Base-by-base conservation (phyloP, 225 moss, liverwort and hornwort species). In the Thuidium tamariscinum region DNA sequence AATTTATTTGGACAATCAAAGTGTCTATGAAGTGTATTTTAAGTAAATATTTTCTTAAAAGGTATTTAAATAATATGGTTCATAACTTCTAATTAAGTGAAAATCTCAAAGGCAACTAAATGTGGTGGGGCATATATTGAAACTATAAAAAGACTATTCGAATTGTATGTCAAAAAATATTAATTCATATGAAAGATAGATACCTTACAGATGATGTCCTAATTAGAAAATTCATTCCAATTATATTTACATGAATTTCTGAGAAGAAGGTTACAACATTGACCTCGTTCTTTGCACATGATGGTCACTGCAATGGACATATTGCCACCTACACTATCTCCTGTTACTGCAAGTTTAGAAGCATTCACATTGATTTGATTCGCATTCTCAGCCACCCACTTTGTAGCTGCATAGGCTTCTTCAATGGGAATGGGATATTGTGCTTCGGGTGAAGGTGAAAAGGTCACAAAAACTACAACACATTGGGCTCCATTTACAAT, bases 231-330 rank as follows among this genome's bases (percentile, higher is more conserved):
- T 51, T 65, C 12, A 68, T 68, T 27, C 3, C 1, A 29, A 22
- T 30, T 21, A 39, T 1, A 30, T 39, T 39, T 55, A 30, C 12
- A 30, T 30, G 2, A 41, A 1, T 41, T 14, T 39, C 10, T 27
- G 4, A 37, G 1, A 82, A 30, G 8, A 39, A 0, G 15, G 4
- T 67, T 55, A 9, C 3, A 55, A 13, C 1, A 54, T 2, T 39
- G 0, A 82, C 84, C 88, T 32, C 87, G 87, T 80, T 93, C 90
- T 72, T 93, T 93, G 16, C 90, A 88, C 52, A 91, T 61, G 26
- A 93, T 83, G 15, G 90, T 89, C n/a, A 93, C 89, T 1, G 90
- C 93, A 10, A 90, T 90, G 16, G 91, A 81, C 90, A 93, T 93
- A 4, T 93, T 93, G 19, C 93, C 91, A 1, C 93, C 93, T 0